Conservation (phyloP, 345 rosid species). For the Bruguiera parviflora region DNA sequence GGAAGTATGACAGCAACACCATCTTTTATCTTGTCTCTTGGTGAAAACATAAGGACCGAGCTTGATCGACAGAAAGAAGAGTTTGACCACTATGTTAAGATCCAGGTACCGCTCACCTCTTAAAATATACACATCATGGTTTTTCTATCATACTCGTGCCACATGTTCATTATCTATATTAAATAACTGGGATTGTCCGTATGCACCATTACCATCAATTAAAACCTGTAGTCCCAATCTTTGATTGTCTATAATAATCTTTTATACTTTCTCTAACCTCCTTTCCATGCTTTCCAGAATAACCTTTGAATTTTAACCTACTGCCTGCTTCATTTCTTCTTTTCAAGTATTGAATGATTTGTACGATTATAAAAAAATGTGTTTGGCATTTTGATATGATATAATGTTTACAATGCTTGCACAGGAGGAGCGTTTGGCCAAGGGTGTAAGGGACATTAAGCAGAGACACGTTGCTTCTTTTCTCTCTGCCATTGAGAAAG, state of each 20-base stretch:
- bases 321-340: too few species aligned
- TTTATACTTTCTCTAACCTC: background rate
- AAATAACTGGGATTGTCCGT: background rate
- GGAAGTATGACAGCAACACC: conserved; percentile 58
- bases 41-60: conserved; percentile 51
- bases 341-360: background rate
- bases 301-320: background rate
- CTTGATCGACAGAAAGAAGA: conserved; percentile 70
- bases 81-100: conserved; percentile 57
- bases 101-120: conserved; percentile 43
- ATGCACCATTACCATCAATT: background rate
- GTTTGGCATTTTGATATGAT: background rate
- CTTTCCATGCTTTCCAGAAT: too few species aligned
- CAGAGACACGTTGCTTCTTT: conserved; percentile 62
- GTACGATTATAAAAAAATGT: background rate
- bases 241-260: background rate
- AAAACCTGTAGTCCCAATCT: background rate
- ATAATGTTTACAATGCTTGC: background rate
- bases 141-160: background rate
- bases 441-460: conserved; percentile 65
- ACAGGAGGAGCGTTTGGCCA: conserved; percentile 65
- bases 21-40: conserved; percentile 53
- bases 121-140: background rate
- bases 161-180: background rate
- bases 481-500: conserved; percentile 62